A percentile compares a stretch with the other conserved stretches of the same genome.
phyloP scores from a whole-genome alignment of 495 filamentous ascomycete genomes.

The Aspergillus campestris region DNA sequence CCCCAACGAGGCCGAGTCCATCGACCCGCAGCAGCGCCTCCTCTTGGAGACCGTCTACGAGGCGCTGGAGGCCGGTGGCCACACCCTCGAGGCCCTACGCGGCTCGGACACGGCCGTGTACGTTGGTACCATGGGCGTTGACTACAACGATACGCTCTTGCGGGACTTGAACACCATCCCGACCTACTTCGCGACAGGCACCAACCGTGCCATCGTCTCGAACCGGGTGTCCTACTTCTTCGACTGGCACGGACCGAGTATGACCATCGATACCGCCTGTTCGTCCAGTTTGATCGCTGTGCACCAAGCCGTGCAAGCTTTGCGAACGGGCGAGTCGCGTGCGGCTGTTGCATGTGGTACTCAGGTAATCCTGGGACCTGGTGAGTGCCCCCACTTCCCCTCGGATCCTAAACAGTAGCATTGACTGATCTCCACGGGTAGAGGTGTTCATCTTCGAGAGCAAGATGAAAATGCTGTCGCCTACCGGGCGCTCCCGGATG shows the following conservation, averaged over 20 bases:
- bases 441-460: slow-evolving; percentile 15
- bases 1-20: slow-evolving; percentile 18
- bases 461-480: slow-evolving; percentile 43
- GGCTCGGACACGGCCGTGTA: too few relatives aligned
- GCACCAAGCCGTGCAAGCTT: slow-evolving; percentile 19
- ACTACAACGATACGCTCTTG: too few relatives aligned
- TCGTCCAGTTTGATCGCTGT: slow-evolving; percentile 22
- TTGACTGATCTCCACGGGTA: slow-evolving; percentile 26
- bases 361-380: slow-evolving; percentile 18
- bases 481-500: slow-evolving; percentile 16
- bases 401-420: slow-evolving; percentile 24
- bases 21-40: slow-evolving; percentile 32
- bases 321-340: slow-evolving; percentile 18
- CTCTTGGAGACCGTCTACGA: slow-evolving; percentile 28
- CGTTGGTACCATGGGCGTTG: too few relatives aligned
- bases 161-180: too few relatives aligned
- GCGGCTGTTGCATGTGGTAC: slow-evolving; percentile 16
- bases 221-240: slow-evolving; percentile 28
- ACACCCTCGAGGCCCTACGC: too few relatives aligned
- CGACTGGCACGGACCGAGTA: slow-evolving; percentile 20
- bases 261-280: slow-evolving; percentile 31
- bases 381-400: slow-evolving; percentile 18
- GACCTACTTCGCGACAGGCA: too few relatives aligned
- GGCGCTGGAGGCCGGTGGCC: slow-evolving; percentile 30
- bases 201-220: too few relatives aligned